These are phyloP conservation scores for Pichia membranifaciens DNA, from an alignment of 805 yeast species.

Conservation along the genomic window DNA sequence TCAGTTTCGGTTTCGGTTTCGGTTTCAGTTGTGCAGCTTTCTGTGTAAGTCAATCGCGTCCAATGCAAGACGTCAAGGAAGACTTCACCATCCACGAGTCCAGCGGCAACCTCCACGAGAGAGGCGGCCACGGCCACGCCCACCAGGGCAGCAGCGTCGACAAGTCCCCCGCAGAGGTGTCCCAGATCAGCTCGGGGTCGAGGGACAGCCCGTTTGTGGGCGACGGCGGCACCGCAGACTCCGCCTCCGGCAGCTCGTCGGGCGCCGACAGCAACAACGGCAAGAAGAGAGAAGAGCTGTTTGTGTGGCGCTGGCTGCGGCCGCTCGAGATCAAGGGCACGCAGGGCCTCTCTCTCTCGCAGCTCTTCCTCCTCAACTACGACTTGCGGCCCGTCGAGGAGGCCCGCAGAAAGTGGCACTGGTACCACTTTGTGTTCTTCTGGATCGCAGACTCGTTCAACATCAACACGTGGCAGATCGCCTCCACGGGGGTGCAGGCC, in stretches of 20 bases:
- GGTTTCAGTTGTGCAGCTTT: too few relatives aligned
- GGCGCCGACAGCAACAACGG: background rate
- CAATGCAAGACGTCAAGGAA: slow-evolving; percentile 33
- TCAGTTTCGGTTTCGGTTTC: too few relatives aligned
- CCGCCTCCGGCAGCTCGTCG: too few relatives aligned
- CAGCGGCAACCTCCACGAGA: too few relatives aligned
- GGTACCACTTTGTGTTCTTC: slow-evolving; percentile 73
- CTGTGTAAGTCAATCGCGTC: too few relatives aligned
- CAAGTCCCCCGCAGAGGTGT: too few relatives aligned
- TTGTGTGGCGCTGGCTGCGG: slow-evolving; percentile 11
- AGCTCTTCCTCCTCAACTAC: slow-evolving; percentile 63
- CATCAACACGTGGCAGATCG: slow-evolving; percentile 87
- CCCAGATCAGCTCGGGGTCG: too few relatives aligned
- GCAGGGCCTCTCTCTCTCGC: slow-evolving; percentile 40
- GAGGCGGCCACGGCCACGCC: too few relatives aligned
- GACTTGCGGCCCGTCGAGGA: slow-evolving; percentile 78
- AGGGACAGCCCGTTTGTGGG: too few relatives aligned
- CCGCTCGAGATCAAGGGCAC: slow-evolving; percentile 27
- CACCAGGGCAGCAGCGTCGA: too few relatives aligned
- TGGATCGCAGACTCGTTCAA: slow-evolving; percentile 92
- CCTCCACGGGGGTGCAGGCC: slow-evolving; percentile 72
- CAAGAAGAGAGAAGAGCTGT: background rate
- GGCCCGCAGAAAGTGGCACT: slow-evolving; percentile 73
- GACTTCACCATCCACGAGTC: background rate
- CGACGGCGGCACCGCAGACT: too few relatives aligned